Conservation (phyloP, 2,329 filamentous ascomycete species). For the Fusarium piperis region DNA sequence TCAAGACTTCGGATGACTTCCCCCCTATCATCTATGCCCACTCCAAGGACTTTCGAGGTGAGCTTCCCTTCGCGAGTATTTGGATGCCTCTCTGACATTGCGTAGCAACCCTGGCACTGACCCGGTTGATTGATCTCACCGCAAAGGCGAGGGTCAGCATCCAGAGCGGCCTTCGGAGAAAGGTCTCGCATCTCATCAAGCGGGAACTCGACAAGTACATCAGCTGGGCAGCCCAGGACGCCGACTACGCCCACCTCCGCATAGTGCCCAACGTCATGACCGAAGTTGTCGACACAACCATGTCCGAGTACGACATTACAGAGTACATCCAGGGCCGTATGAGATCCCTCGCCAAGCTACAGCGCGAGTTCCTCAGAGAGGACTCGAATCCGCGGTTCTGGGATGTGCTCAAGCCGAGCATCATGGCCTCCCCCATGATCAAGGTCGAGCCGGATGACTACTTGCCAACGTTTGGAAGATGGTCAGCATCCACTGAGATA, state of each 20-base stretch:
- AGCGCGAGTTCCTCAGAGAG: constrained; percentile 48
- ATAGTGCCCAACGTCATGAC: constrained; percentile 52
- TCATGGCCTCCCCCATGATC: constrained; percentile 30
- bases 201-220: constrained; percentile 49
- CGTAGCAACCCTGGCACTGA: constrained; percentile 52
- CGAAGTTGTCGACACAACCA: constrained; percentile 47
- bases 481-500: constrained; percentile 8
- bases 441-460: constrained; percentile 33
- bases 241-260: constrained; percentile 47
- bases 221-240: constrained; percentile 55
- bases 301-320: constrained; percentile 45
- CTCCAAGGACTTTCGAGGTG: constrained; percentile 51
- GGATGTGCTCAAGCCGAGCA: constrained; percentile 38
- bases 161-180: constrained; percentile 49
- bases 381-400: constrained; percentile 46
- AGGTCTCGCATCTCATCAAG: constrained; percentile 47
- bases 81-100: constrained; percentile 16
- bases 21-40: constrained; percentile 53
- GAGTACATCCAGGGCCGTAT: constrained; percentile 50
- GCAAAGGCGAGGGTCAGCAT: constrained; percentile 45
- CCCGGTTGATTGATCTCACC: constrained; percentile 53
- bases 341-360: constrained; percentile 47
- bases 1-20: constrained; percentile 44
- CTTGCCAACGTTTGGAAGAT: neutral
- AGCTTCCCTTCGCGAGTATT: neutral